Evolutionary conservation across 2,329 filamentous ascomycete species (phyloP).

Genomic region (Colletotrichum higginsianum): DNA sequence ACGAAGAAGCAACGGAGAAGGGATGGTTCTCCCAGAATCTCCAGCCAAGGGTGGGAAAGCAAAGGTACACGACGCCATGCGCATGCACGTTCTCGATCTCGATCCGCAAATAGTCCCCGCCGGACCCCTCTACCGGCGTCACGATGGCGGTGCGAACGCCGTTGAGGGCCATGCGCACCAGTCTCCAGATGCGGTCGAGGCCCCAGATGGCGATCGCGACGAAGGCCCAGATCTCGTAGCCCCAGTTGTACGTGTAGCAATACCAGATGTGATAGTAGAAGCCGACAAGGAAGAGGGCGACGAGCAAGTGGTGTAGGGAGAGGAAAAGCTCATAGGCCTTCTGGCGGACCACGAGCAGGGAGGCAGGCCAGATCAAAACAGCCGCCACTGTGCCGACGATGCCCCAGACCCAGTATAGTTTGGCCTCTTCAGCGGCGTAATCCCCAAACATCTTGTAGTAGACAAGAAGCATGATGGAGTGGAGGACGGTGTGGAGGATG

Average conservation of each 20-base stretch:
- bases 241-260: conserved; percentile 52
- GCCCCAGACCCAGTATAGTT: conserved; percentile 59
- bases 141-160: conserved; percentile 56
- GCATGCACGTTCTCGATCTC: conserved; percentile 58
- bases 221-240: conserved; percentile 61
- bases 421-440: conserved; percentile 47
- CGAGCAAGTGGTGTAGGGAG: conserved; percentile 55
- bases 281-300: conserved; percentile 56
- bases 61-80: conserved; percentile 59
- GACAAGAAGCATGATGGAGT: conserved; percentile 54
- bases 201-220: conserved; percentile 48
- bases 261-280: conserved; percentile 56
- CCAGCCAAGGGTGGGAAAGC: conserved; percentile 62
- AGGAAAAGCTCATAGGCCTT: conserved; percentile 59
- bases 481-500: conserved; percentile 56
- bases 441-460: conserved; percentile 48
- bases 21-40: conserved; percentile 69
- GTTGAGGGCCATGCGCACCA: conserved; percentile 54
- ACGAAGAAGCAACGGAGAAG: conserved; percentile 58
- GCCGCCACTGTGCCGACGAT: conserved; percentile 54
- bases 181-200: conserved; percentile 61
- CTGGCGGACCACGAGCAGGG: conserved; percentile 51
- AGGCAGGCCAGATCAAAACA: conserved; percentile 49
- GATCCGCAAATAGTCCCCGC: conserved; percentile 46
- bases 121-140: conserved; percentile 37